Evolutionary conservation across 2,329 filamentous ascomycete species (phyloP).

Genomic region (Calonectria fujianensis): DNA sequence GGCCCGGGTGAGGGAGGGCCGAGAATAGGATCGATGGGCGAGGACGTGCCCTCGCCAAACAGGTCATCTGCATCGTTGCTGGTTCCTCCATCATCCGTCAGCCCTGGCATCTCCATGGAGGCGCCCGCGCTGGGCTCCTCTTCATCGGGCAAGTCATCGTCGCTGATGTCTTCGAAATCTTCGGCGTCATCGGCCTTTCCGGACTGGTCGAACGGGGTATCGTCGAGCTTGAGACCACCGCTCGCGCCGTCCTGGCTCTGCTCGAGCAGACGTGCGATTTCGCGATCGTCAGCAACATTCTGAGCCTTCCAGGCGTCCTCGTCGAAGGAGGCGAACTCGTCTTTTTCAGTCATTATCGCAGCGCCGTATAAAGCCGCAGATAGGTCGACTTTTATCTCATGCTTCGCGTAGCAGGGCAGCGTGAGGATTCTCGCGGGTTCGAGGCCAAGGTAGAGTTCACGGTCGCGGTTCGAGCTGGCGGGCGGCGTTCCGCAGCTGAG

Average conservation of each 20-base stretch:
- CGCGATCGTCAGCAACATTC: conserved; percentile 69
- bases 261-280: conserved; percentile 67
- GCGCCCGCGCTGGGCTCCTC: conserved; percentile 72
- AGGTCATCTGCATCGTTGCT: conserved; percentile 79
- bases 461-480: conserved; percentile 32
- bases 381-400: conserved; percentile 53
- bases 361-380: conserved; percentile 50
- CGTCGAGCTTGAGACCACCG: conserved; percentile 66
- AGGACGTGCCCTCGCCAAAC: conserved; percentile 78
- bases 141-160: conserved; percentile 92
- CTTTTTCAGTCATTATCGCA: conserved; percentile 59
- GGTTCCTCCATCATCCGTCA: conserved; percentile 76
- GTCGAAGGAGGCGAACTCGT: conserved; percentile 60
- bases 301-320: conserved; percentile 64
- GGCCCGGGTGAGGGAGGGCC: conserved; percentile 67
- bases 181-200: conserved; percentile 95
- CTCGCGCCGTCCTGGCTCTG: conserved; percentile 63
- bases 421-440: conserved; percentile 37
- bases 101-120: conserved; percentile 70
- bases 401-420: conserved; percentile 44
- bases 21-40: conserved; percentile 66
- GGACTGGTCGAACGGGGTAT: conserved; percentile 73
- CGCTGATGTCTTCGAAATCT: conserved; percentile 93
- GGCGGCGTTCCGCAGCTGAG: conserved; percentile 37
- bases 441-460: conserved; percentile 37